Base-by-base conservation (phyloP, 257 asterid species). In the Capsicum chinense region DNA sequence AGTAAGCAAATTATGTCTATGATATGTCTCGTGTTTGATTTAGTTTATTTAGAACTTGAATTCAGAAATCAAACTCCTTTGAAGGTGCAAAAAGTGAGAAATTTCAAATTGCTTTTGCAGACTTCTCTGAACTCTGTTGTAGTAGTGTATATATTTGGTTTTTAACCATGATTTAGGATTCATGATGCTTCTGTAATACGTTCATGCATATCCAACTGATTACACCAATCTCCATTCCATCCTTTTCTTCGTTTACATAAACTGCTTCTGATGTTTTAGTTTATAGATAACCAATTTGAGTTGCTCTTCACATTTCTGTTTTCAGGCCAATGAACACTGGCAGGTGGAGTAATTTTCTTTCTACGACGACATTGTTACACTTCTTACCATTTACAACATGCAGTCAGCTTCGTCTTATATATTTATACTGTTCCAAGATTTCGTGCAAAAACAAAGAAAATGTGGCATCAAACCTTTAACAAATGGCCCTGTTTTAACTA, bases 281-380 rank as follows among this genome's bases (percentile, higher is more conserved):
- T 21, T 76, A 7, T 13, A 76, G n/a, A 5, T 0, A 52, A 52
- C 44, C 58, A 78, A 78, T 52, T 15, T 78, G 64, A 78, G 21
- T 42, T 48, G 60, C 4, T 52, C 48, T 52, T 54, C 63, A 54
- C 47, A 54, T 74, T 74, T 78, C n/a, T 78, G 82, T 78, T 78
- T 33, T 26, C 82, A 78, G 82, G 82, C 50, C 64, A 56, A 78
- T 78, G 64, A 78, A 33, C 26, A 78, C 50, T 78, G 0, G 9
- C 62, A 54, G 64, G 12, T 78, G 82, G 64, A 52, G 15, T 14
- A 21, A 78, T 78, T 33, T 78, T 54, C 16, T 4, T 64, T 33
- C 19, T 5, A 10, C 26, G 5, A 1, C 3, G 26, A 26, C 26
- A 8, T 78, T 54, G 33, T 26, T 78, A 3, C 26, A 8, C 48